phyloP scores from a whole-genome alignment of 345 rosid genomes.

The Populus tremula region DNA sequence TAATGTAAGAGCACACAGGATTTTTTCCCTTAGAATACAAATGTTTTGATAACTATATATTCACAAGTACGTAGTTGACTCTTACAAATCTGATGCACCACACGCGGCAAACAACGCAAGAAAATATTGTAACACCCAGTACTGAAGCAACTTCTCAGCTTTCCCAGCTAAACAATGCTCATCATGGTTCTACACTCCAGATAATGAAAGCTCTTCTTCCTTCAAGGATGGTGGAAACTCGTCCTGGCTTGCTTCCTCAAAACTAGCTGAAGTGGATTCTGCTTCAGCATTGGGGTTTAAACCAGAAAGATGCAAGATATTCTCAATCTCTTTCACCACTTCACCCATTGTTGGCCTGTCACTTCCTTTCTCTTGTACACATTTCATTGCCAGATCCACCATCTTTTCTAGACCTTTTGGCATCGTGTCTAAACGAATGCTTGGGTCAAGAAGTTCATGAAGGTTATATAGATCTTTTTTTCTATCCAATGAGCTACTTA shows the following conservation, averaged over 20 bases:
- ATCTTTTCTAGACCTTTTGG: conserved; percentile 27
- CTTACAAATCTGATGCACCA: too few species aligned
- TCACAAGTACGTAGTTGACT: too few species aligned
- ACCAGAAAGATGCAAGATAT: background rate
- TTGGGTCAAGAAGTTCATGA: conserved; percentile 59
- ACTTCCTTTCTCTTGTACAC: conserved; percentile 20
- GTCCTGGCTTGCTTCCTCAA: conserved; percentile 18
- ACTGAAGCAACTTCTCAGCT: too few species aligned
- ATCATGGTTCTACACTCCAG: too few species aligned
- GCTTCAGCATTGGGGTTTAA: conserved; percentile 23
- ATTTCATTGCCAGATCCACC: conserved; percentile 26
- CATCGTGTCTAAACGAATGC: conserved; percentile 42
- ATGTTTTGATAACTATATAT: too few species aligned
- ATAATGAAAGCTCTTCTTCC: too few species aligned
- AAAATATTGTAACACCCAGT: too few species aligned
- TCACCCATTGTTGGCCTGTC: conserved; percentile 32
- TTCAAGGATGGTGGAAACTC: too few species aligned
- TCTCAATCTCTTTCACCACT: conserved; percentile 32
- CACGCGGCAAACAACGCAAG: too few species aligned
- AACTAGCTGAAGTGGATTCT: conserved; percentile 13
- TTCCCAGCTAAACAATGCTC: too few species aligned
- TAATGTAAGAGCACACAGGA: too few species aligned
- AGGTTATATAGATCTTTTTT: conserved; percentile 52
- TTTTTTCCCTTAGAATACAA: too few species aligned
- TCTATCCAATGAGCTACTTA: conserved; percentile 53